Percentiles rank a stretch among this genome's conserved stretches.
These are phyloP conservation scores for Carex littledalei DNA, from an alignment of 176 grass and related monocot species.

Conservation along the genomic window DNA sequence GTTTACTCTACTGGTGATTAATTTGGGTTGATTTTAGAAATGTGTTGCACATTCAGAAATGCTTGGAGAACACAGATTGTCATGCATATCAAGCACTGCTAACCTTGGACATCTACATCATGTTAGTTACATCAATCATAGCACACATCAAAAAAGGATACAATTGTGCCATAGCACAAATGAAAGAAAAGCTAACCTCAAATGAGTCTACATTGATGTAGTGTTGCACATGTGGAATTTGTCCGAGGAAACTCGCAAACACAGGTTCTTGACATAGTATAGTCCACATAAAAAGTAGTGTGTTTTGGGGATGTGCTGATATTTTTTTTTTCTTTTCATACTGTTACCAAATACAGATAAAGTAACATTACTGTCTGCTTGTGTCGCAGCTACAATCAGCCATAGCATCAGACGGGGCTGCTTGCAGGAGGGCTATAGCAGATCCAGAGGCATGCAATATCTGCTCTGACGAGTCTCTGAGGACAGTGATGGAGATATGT, in stretches of 20 bases:
- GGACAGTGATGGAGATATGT: slow-evolving; percentile 75
- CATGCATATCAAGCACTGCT: too few relatives aligned
- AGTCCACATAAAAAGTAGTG: neutral
- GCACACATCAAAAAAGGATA: neutral
- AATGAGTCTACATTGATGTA: neutral
- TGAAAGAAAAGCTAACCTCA: neutral
- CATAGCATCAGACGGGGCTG: slow-evolving; percentile 38
- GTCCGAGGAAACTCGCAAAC: neutral
- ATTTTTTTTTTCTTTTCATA: neutral
- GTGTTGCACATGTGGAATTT: neutral
- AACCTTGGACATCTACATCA: neutral
- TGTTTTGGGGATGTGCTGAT: neutral
- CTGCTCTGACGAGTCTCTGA: slow-evolving; percentile 63
- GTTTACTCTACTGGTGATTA: neutral
- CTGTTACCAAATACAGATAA: neutral
- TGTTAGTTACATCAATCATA: neutral
- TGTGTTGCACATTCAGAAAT: neutral
- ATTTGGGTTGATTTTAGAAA: neutral
- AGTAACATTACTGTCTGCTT: neutral
- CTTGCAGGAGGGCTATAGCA: slow-evolving; percentile 29
- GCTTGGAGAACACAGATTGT: neutral
- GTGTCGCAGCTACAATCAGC: slow-evolving; percentile 47
- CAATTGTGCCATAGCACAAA: neutral
- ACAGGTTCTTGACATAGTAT: neutral
- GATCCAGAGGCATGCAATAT: slow-evolving; percentile 37